Evolutionary conservation across 2,329 filamentous ascomycete species (phyloP).

Genomic region (Paraphaeosphaeria sporulosa): DNA sequence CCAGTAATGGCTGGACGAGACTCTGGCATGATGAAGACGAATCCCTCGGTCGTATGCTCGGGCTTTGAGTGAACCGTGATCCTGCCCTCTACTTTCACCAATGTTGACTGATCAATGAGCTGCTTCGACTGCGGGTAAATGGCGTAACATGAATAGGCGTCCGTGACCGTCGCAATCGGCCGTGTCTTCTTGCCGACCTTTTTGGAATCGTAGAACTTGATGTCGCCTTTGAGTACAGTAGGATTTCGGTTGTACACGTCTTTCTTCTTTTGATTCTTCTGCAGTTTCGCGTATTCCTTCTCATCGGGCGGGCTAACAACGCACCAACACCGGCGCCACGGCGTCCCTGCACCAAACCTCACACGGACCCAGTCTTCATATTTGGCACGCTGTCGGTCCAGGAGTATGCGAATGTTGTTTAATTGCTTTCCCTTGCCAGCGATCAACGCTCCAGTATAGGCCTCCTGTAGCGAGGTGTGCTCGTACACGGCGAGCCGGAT

Average conservation of each 20-base stretch:
- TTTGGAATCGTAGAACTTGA: conserved; percentile 91
- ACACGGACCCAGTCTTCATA: conserved; percentile 95
- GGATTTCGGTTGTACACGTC: conserved; percentile 81
- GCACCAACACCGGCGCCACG: conserved; percentile 97
- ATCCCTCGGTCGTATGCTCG: conserved; percentile 83
- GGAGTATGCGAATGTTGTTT: conserved; percentile 89
- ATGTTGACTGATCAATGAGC: conserved; percentile 89
- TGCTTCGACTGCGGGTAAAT: conserved; percentile 96
- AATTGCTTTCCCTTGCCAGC: conserved; percentile 89
- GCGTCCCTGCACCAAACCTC: conserved; percentile 92
- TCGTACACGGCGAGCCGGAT: conserved; percentile 96
- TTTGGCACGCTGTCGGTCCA: conserved; percentile 79
- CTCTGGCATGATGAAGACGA: conserved; percentile 98
- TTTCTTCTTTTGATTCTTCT: conserved; percentile 83
- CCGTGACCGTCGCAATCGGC: conserved; percentile 89
- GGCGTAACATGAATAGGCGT: conserved; percentile 91
- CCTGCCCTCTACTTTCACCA: conserved; percentile 91
- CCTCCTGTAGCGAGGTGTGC: conserved; percentile 90
- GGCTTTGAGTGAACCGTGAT: conserved; percentile 86
- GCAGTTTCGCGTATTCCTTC: conserved; percentile 84
- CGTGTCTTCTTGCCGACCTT: conserved; percentile 91
- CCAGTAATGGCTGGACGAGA: conserved; percentile 88
- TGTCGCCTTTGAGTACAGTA: conserved; percentile 79
- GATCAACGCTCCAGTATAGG: conserved; percentile 94
- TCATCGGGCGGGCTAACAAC: conserved; percentile 92